A percentile compares a stretch with the other conserved stretches of the same genome.
Evolutionary conservation across 208 protist genomes (phyloP).

Genomic region (Borovskyia barvae): DNA sequence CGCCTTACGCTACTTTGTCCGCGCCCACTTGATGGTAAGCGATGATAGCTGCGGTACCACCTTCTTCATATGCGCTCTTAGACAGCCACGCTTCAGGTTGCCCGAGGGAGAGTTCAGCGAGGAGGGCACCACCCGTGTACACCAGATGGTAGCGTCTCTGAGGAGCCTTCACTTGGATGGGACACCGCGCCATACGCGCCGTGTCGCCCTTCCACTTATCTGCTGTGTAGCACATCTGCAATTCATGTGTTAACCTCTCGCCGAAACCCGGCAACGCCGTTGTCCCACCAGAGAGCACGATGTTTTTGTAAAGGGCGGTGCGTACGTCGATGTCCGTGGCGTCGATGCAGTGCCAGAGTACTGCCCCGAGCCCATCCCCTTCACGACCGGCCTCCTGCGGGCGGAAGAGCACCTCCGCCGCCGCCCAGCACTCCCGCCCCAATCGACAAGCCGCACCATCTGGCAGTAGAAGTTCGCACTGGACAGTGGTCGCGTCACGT

Average conservation of each 20-base stretch:
- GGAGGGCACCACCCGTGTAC: conserved; percentile 95
- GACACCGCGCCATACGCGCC: conserved; percentile 67
- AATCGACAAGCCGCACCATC: conserved; percentile 93
- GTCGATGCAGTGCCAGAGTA: conserved; percentile 96
- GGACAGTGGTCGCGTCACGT: conserved; percentile 61
- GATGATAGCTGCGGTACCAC: conserved; percentile 10
- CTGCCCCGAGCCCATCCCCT: conserved; percentile 77
- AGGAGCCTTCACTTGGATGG: conserved; percentile 94
- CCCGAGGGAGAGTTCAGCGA: conserved; percentile 95
- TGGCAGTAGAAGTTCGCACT: conserved; percentile 71
- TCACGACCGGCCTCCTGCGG: conserved; percentile 94
- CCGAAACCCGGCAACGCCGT: conserved; percentile 98
- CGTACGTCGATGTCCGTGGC: conserved; percentile 60
- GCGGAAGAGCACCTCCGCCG: conserved; percentile 96
- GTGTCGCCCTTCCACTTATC: conserved; percentile 89
- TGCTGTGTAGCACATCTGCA: conserved; percentile 88
- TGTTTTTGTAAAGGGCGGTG: conserved; percentile 93
- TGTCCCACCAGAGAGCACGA: conserved; percentile 97
- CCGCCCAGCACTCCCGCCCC: conserved; percentile 89
- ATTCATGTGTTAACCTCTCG: conserved; percentile 94
- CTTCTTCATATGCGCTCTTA: conserved; percentile 16
- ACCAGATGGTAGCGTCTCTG: conserved; percentile 97
- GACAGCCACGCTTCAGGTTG: conserved; percentile 58
- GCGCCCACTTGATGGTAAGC: background rate
- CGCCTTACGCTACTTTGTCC: background rate